A percentile compares a stretch with the other conserved stretches of the same genome.
phyloP scores from a whole-genome alignment of 306 rosid species.

The Lathyrus oleraceus region DNA sequence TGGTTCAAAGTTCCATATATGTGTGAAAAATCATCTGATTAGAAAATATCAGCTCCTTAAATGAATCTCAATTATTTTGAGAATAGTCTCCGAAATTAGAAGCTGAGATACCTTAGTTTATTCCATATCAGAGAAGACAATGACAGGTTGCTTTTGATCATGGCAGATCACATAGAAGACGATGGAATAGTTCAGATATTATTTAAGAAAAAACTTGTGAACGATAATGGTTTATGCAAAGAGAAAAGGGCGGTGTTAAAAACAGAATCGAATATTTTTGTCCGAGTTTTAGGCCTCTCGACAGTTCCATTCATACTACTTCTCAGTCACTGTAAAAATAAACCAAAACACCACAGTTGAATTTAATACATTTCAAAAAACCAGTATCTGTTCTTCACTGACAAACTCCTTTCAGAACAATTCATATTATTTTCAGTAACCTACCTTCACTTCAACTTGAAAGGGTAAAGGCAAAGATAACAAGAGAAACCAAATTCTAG shows the following conservation, averaged over 20 bases:
- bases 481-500: slow-evolving; percentile 35
- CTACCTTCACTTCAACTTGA: slow-evolving; percentile 31
- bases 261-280: background rate
- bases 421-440: slow-evolving; percentile 57
- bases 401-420: slow-evolving; percentile 39
- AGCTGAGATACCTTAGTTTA: no score
- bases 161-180: no score
- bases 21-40: no score
- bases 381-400: slow-evolving; percentile 32
- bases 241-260: background rate
- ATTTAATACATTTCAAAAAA: slow-evolving; percentile 23
- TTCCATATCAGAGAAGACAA: no score
- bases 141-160: no score
- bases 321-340: background rate
- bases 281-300: background rate
- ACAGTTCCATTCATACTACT: background rate
- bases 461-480: background rate
- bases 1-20: no score
- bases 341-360: slow-evolving; percentile 12
- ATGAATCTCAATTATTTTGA: no score
- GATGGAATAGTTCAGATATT: background rate
- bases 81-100: no score
- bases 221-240: background rate
- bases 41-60: no score
- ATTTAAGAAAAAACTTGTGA: background rate